These are phyloP conservation scores for Waltergamsia citrina DNA, from an alignment of 2,329 filamentous ascomycete genomes.

Conservation along the genomic window DNA sequence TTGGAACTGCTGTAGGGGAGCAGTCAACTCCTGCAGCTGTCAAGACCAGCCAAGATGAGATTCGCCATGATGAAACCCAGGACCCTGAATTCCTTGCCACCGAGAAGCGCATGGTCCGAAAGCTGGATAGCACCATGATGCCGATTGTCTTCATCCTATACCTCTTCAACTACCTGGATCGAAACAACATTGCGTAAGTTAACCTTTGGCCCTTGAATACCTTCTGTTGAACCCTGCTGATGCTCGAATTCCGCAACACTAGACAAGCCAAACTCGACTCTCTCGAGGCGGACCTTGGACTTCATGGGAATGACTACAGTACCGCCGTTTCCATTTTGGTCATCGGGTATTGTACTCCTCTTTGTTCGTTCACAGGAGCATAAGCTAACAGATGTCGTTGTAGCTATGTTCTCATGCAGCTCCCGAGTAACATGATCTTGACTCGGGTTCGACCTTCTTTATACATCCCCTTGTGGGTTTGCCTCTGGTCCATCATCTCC, in stretches of 20 bases:
- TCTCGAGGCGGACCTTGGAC: conserved; percentile 13
- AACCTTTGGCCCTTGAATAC: not conserved
- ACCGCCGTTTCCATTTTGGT: conserved; percentile 15
- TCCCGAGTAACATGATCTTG: no score
- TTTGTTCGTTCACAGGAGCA: no score
- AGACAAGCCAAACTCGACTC: conserved; percentile 13
- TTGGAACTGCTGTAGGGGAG: no score
- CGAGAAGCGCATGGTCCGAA: conserved; percentile 12
- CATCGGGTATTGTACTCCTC: no score
- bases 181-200: conserved; percentile 13
- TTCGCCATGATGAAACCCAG: no score
- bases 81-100: no score
- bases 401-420: conserved; percentile 48
- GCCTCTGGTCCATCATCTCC: conserved; percentile 61
- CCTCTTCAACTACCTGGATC: conserved; percentile 14
- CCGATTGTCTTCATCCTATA: conserved; percentile 14
- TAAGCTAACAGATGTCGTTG: no score
- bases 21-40: no score
- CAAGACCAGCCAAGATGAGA: no score
- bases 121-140: conserved; percentile 14
- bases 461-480: conserved; percentile 19
- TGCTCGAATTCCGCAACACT: conserved; percentile 2
- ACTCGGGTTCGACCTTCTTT: no score
- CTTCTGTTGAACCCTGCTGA: no score
- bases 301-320: conserved; percentile 13